phyloP scores from a whole-genome alignment of 2,329 filamentous ascomycete genomes.

The Alternaria atra region DNA sequence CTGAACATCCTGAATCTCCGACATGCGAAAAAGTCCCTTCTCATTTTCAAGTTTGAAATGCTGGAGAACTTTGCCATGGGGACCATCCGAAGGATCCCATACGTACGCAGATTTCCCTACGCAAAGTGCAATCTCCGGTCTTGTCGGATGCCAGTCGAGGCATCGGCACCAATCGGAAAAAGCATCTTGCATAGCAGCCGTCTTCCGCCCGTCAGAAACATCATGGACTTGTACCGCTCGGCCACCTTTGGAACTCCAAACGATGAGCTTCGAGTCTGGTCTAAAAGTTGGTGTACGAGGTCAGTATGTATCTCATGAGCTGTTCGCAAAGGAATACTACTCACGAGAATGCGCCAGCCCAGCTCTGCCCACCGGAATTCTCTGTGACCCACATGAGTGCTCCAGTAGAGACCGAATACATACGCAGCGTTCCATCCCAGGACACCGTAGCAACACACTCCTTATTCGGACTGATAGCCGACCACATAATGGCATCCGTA shows the following conservation, averaged over 20 bases:
- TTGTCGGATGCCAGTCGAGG: slow-evolving; percentile 38
- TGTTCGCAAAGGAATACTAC: background rate
- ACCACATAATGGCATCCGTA: slow-evolving; percentile 40
- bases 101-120: slow-evolving; percentile 29
- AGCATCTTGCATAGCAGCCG: slow-evolving; percentile 22
- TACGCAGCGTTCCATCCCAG: slow-evolving; percentile 41
- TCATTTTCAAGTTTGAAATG: slow-evolving; percentile 27
- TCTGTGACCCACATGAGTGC: slow-evolving; percentile 30
- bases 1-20: slow-evolving; percentile 9
- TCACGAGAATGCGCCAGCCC: slow-evolving; percentile 37
- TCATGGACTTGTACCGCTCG: slow-evolving; percentile 27
- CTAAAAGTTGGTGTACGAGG: background rate
- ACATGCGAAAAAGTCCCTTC: slow-evolving; percentile 9
- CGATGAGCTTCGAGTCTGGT: slow-evolving; percentile 34
- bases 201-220: slow-evolving; percentile 23
- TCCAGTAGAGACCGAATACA: slow-evolving; percentile 32
- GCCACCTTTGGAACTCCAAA: slow-evolving; percentile 33
- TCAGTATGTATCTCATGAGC: background rate
- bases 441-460: slow-evolving; percentile 36
- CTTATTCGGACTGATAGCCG: slow-evolving; percentile 35
- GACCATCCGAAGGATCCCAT: slow-evolving; percentile 34
- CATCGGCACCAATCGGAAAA: slow-evolving; percentile 30
- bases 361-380: slow-evolving; percentile 28
- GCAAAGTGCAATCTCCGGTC: slow-evolving; percentile 32
- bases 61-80: slow-evolving; percentile 27